Evolutionary conservation across 2,329 filamentous ascomycete species (phyloP), one percentile per base, ranked within the genome.

Genomic region (Epichloe sylvatica): DNA sequence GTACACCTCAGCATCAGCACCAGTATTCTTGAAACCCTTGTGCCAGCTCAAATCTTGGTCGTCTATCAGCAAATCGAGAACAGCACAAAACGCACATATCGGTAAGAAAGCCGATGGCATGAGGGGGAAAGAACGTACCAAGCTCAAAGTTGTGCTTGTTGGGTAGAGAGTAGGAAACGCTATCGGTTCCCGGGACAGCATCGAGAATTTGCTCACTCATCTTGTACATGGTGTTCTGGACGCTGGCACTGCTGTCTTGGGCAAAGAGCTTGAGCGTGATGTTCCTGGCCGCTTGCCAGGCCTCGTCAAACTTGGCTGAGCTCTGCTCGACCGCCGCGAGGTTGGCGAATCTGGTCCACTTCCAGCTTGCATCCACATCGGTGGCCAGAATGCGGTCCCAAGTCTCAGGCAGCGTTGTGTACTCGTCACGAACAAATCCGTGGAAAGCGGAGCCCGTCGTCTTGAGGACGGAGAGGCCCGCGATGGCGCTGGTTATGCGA

Each of bases 111-210:
- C 23, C 15, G 9, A 11, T 12, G 35, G 35, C 8, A 39, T 33
- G 21, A 21, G 41, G n/a, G 13, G 13, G 25, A 12, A 12, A 35
- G 34, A 73, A 73, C 83, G 70, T 71, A 88, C 81, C 85, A 67
- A 97, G 83, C 69, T 97, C 91, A 63, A 97, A 97, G 72, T 96
- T 97, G 70, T 98, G 92, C 74, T 96, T 97, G 75, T 98, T 98
- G 11, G 92, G 92, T 61, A 98, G 75, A 8, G 83, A 75, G 65
- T 96, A 97, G 59, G 84, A 78, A 40, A 92, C 86, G 21, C 76
- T 74, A 42, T 83, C 78, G 21, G 89, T 77, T 55, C 82, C 73
- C 13, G 88, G 84, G 23, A 82, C 85, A 21, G 75, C 79, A 8
- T 78, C 83, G 48, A 98, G 74, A 57, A 98, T 95, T 66, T 83